Evolutionary conservation across 129 eudicot species (phyloP).

Genomic region (Scalesia atractyloides): DNA sequence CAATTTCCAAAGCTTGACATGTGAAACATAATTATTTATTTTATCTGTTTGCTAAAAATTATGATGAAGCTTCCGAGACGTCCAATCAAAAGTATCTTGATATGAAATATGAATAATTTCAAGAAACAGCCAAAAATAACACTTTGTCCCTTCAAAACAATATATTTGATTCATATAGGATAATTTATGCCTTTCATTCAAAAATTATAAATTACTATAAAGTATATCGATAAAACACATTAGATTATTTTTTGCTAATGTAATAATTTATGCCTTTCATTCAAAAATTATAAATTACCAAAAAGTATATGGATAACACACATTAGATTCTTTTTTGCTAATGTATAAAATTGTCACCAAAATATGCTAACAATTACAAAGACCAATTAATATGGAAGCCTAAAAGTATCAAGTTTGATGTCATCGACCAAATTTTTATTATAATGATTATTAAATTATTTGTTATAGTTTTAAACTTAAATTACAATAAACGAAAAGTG

Average conservation of each 20-base stretch:
- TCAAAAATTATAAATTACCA: not conserved
- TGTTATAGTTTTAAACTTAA: not conserved
- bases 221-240: not conserved
- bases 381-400: not conserved
- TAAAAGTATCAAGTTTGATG: no score
- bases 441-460: not conserved
- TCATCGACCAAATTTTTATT: no score
- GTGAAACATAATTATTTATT: not conserved
- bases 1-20: conserved; percentile 13
- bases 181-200: not conserved
- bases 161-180: not conserved
- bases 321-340: not conserved
- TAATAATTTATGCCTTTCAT: not conserved
- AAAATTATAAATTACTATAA: not conserved
- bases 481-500: not conserved
- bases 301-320: not conserved
- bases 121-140: conserved; percentile 13
- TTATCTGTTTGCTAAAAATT: not conserved
- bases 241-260: no score
- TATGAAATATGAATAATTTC: not conserved
- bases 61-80: not conserved
- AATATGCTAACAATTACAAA: not conserved
- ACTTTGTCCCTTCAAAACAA: conserved; percentile 3
- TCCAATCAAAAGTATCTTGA: conserved; percentile 17
- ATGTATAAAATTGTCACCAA: not conserved